Base-by-base conservation (phyloP, 306 rosid species). In the Prunus davidiana region DNA sequence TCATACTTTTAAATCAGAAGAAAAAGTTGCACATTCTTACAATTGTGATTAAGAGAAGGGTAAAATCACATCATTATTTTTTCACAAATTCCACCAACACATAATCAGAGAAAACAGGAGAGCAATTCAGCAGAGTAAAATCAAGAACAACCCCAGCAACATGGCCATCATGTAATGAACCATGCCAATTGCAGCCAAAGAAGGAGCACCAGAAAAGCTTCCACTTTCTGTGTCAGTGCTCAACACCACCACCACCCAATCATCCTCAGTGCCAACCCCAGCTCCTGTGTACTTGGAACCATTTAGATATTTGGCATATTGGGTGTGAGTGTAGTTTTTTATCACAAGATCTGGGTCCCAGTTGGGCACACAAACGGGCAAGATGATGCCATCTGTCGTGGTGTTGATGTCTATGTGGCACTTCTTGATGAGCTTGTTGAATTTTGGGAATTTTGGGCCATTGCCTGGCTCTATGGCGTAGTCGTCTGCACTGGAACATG, bases 181-280 rank as follows among this genome's bases (percentile, higher is more conserved):
- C 20, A 79, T 30, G 63, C 56, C 77, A 64, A 71, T 6, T 2
- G 81, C 50, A 51, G 47, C 83, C 61, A 64, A 46, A 45, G 84
- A 69, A 74, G 79, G 56, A 4, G 89, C 84, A 27, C 89, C 74
- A 12, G 93, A 72, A 13, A 93, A 88, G 78, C 84, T 78, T 14
- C 93, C 97, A 24, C 75, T 58, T 1, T 72, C 24, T 0, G 87
- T 5, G 27, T 74, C 79, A 10, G 96, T 91, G 60, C 77, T 85
- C 74, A 91, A 20, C 65, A 89, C 84, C 28, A 90, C 78, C 68
- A 91, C 86, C 86, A 90, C 83, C 97, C 97, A 93, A 20, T 93
- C 87, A 28, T 89, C 74, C 54, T 93, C 89, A 2, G 84, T 71
- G 15, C 90, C 97, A 56, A 88, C 24, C 2, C 98, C 98, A 3